Evolutionary conservation across 2,329 filamentous ascomycete species (phyloP).

Genomic region (Alternaria gansuensis): DNA sequence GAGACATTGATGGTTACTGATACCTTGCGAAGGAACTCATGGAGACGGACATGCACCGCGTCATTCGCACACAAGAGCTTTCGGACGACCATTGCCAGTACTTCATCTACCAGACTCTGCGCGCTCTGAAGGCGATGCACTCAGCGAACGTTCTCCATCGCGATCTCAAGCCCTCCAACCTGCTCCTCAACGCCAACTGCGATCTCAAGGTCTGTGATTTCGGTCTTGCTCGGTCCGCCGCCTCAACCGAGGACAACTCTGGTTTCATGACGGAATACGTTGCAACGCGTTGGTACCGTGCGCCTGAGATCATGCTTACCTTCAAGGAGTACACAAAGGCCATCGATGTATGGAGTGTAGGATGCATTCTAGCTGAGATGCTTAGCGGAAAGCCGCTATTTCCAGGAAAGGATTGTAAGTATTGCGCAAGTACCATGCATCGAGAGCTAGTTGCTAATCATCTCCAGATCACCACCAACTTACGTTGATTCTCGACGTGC

Average conservation of each 20-base stretch:
- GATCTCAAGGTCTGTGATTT: conserved; percentile 99
- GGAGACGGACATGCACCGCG: conserved; percentile 99
- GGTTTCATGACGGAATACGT: conserved; percentile 99
- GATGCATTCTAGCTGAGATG: conserved; percentile 98
- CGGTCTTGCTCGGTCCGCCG: conserved; percentile 91
- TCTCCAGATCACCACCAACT: conserved; percentile 90
- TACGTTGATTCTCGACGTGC: conserved; percentile 94
- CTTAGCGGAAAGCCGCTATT: conserved; percentile 97
- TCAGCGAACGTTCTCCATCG: conserved; percentile 97
- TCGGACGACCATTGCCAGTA: conserved; percentile 99
- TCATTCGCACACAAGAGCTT: conserved; percentile 97
- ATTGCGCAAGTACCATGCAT: background rate
- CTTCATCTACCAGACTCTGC: conserved; percentile 99
- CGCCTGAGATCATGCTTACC: conserved; percentile 99
- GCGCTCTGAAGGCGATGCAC: conserved; percentile 98
- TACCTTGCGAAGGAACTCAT: conserved; percentile 79
- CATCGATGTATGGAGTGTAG: conserved; percentile 99
- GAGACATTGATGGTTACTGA: conserved; percentile 19
- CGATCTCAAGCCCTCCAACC: conserved; percentile 96
- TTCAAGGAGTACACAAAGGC: conserved; percentile 99
- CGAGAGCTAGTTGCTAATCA: conserved; percentile 13
- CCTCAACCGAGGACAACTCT: conserved; percentile 98
- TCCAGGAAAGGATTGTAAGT: conserved; percentile 95
- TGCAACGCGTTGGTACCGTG: conserved; percentile 97
- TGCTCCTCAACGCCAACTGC: conserved; percentile 97